These are phyloP conservation scores for Xylariaceae sp. DNA, from an alignment of 2,329 filamentous ascomycete species.

Conservation along the genomic window DNA sequence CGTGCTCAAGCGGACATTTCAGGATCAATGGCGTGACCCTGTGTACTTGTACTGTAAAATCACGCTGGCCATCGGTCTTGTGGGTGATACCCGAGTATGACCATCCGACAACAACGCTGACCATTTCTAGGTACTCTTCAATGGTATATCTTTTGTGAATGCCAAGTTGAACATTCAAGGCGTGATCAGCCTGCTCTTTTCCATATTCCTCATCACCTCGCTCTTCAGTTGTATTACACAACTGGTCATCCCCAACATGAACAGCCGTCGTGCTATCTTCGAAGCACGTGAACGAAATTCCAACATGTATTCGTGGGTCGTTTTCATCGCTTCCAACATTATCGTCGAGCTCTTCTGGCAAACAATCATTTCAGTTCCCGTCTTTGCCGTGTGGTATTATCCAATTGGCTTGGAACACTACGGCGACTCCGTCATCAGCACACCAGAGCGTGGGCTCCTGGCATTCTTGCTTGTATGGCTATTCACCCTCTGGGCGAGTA, in stretches of 20 bases:
- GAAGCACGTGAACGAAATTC: constrained; percentile 75
- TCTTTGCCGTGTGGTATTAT: constrained; percentile 18
- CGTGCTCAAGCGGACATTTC: constrained; percentile 10
- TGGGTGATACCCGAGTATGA: constrained; percentile 2
- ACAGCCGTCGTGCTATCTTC: constrained; percentile 71
- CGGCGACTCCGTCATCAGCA: constrained; percentile 5
- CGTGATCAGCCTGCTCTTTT: constrained; percentile 56
- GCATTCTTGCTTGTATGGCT: constrained; percentile 6
- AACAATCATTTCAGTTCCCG: neutral
- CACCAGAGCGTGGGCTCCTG: constrained; percentile 6
- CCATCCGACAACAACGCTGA: neutral
- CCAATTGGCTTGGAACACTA: constrained; percentile 10
- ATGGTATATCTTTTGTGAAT: constrained; percentile 72
- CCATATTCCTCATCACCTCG: constrained; percentile 32
- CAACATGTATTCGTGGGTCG: constrained; percentile 76
- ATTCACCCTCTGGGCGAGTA: constrained; percentile 5
- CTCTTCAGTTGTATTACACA: constrained; percentile 76
- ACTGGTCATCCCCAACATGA: constrained; percentile 76
- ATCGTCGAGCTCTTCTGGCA: constrained; percentile 62
- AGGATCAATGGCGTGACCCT: constrained; percentile 14
- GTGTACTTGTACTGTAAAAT: constrained; percentile 17
- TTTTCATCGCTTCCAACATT: constrained; percentile 76
- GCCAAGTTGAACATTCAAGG: constrained; percentile 66
- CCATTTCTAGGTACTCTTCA: constrained; percentile 53
- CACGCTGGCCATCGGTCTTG: constrained; percentile 7